Conservation (phyloP, 2,329 filamentous ascomycete species). For the Cadophora sp. region DNA sequence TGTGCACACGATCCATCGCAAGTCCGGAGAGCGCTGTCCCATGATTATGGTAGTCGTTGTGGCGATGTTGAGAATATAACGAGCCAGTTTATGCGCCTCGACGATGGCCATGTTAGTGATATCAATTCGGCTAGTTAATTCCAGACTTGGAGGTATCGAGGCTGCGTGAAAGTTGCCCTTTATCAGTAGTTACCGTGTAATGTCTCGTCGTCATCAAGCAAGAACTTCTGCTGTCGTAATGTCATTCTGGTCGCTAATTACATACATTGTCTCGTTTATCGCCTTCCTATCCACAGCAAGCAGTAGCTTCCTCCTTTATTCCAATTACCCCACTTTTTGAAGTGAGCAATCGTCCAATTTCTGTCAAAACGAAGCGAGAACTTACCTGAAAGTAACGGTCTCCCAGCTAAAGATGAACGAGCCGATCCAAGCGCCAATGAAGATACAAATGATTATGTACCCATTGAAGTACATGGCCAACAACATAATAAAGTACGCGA, state of each 20-base stretch:
- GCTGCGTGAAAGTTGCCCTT: no score
- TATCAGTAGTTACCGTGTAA: no score
- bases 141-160: no score
- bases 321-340: conserved; percentile 14
- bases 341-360: not conserved
- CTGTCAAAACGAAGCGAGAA: not conserved
- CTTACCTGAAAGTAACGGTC: conserved; percentile 45
- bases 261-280: not conserved
- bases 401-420: conserved; percentile 79
- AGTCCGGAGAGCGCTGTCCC: no score
- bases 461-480: conserved; percentile 67
- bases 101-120: no score
- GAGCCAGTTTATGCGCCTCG: no score
- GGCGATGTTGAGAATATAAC: no score
- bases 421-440: conserved; percentile 77
- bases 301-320: conserved; percentile 33
- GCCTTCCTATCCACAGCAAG: conserved; percentile 33
- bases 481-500: conserved; percentile 83
- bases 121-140: no score
- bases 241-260: not conserved
- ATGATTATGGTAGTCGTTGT: no score
- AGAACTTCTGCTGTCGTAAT: not conserved
- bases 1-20: no score
- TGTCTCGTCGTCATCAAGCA: no score
- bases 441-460: conserved; percentile 82